Evolutionary conservation across 2,329 filamentous ascomycete species (phyloP).

Genomic region (Ambrosiella cleistominuta): DNA sequence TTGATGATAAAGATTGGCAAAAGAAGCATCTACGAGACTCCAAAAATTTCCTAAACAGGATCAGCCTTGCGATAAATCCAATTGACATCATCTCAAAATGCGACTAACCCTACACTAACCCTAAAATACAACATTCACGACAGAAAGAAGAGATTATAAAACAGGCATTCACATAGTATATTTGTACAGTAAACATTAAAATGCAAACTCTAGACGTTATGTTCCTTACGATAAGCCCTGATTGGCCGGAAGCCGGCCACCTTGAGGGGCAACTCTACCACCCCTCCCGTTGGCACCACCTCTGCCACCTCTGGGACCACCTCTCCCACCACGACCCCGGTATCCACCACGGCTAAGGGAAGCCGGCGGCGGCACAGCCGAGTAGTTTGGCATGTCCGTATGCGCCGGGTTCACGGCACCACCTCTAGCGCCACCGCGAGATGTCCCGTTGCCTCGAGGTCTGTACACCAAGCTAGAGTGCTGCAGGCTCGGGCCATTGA

Average conservation of each 20-base stretch:
- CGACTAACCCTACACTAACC: not conserved
- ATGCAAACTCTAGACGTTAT: too few relatives aligned
- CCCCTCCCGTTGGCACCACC: slow-evolving; percentile 14
- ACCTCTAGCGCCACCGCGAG: slow-evolving; percentile 12
- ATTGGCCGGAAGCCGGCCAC: not conserved
- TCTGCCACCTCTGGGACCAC: slow-evolving; percentile 18
- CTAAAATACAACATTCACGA: not conserved
- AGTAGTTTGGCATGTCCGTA: slow-evolving; percentile 22
- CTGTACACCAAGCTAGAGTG: slow-evolving; percentile 12
- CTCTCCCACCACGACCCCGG: slow-evolving; percentile 19
- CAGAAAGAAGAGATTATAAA: not conserved
- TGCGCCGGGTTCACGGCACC: not conserved
- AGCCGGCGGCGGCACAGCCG: slow-evolving; percentile 42
- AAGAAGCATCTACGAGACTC: not conserved
- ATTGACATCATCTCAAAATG: slow-evolving; percentile 13
- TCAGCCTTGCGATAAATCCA: not conserved
- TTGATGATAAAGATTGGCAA: not conserved
- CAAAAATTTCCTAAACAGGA: not conserved
- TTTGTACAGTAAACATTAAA: too few relatives aligned
- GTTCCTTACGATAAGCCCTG: not conserved
- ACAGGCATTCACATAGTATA: too few relatives aligned
- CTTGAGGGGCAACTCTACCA: not conserved
- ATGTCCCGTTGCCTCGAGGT: slow-evolving; percentile 17
- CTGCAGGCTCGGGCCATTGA: slow-evolving; percentile 9
- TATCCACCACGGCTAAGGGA: slow-evolving; percentile 25